Percentiles rank a stretch among this genome's conserved stretches.
These are phyloP conservation scores for Pythium chondricola DNA, from an alignment of 352 stramenopile genomes.

Conservation along the genomic window DNA sequence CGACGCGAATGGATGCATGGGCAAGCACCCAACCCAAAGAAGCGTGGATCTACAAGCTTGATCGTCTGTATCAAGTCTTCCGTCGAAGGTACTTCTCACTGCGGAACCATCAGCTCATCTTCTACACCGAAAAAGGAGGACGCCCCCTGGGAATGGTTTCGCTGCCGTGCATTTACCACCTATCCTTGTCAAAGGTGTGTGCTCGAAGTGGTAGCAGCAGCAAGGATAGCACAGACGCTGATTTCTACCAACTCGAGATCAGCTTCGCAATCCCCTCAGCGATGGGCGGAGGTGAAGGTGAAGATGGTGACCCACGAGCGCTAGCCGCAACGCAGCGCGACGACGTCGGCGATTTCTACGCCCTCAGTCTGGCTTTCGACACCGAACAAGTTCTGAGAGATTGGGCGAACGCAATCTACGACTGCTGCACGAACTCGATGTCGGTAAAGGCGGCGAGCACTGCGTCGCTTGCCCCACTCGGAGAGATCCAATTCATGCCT, in stretches of 20 bases:
- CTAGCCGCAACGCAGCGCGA: conserved; percentile 25
- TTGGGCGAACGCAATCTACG: conserved; percentile 75
- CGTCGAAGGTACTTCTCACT: conserved; percentile 76
- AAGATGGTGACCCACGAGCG: too few relatives aligned
- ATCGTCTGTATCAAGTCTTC: conserved; percentile 83
- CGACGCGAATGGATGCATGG: conserved; percentile 54
- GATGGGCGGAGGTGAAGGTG: conserved; percentile 34
- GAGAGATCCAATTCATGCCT: conserved; percentile 73
- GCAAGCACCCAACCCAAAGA: conserved; percentile 75
- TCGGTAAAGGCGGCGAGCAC: conserved; percentile 55
- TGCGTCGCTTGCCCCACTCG: conserved; percentile 46
- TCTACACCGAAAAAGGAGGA: conserved; percentile 62
- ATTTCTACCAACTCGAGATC: conserved; percentile 84
- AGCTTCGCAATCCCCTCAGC: conserved; percentile 68
- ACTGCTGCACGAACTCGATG: conserved; percentile 87
- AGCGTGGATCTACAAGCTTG: conserved; percentile 84
- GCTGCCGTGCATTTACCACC: conserved; percentile 71
- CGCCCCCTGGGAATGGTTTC: conserved; percentile 71
- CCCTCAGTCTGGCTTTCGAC: conserved; percentile 73
- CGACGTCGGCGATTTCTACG: conserved; percentile 74
- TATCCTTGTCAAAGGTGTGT: conserved; percentile 79
- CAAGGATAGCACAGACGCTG: conserved; percentile 22
- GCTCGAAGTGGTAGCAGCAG: conserved; percentile 38
- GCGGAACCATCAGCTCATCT: conserved; percentile 79
- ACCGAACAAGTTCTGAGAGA: conserved; percentile 61